phyloP scores from a whole-genome alignment of 805 yeast genomes.

The Starmerella ratchasimensis region DNA sequence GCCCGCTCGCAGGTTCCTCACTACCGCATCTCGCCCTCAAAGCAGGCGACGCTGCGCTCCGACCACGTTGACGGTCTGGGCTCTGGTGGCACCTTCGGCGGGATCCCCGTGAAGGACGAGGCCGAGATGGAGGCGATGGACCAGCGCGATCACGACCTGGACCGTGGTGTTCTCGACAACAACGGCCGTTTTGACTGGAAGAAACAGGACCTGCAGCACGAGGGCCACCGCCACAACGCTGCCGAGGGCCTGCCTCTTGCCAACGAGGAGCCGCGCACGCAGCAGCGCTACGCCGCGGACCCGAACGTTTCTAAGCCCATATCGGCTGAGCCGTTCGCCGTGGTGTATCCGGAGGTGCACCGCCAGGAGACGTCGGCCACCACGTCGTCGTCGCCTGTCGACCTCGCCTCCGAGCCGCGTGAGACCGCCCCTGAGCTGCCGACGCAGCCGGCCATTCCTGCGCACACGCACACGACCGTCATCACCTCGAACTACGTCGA shows the following conservation, averaged over 20 bases:
- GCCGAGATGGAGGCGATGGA: conserved; percentile 4
- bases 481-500: too few species aligned
- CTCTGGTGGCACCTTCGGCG: conserved; percentile 12
- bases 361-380: too few species aligned
- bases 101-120: conserved; percentile 5
- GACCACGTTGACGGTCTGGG: conserved; percentile 12
- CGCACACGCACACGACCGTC: too few species aligned
- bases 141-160: conserved; percentile 4
- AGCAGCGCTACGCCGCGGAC: background rate
- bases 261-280: conserved; percentile 1
- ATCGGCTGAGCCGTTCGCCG: background rate
- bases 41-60: conserved; percentile 5
- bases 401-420: too few species aligned
- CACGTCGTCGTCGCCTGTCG: too few species aligned
- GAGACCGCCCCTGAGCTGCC: too few species aligned
- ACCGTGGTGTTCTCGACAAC: conserved; percentile 3
- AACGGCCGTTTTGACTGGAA: conserved; percentile 8
- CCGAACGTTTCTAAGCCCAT: background rate
- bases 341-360: background rate
- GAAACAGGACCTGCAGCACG: conserved; percentile 5
- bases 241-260: conserved; percentile 8
- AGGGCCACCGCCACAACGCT: conserved; percentile 13
- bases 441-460: too few species aligned
- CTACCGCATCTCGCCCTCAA: conserved; percentile 13
- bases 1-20: conserved; percentile 2